A percentile compares a stretch with the other conserved stretches of the same genome.
Conservation (phyloP, 306 rosid genomes). For the Cucurbita pepo region DNA sequence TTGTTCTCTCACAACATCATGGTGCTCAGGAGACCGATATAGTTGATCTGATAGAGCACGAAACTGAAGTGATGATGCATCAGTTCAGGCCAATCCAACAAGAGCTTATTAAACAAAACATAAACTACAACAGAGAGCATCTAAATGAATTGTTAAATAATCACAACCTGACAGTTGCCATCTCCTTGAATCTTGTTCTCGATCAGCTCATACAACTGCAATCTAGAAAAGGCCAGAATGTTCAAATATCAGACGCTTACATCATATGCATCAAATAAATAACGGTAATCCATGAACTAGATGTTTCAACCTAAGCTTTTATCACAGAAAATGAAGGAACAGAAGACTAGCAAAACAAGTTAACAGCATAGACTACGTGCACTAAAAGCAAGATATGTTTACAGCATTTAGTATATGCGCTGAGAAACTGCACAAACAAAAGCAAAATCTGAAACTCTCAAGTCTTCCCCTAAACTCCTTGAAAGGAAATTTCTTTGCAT, state of each 20-base stretch:
- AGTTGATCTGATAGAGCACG: slow-evolving; percentile 94
- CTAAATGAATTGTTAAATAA: neutral
- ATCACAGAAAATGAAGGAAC: neutral
- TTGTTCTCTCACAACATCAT: slow-evolving; percentile 70
- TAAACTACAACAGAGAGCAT: neutral
- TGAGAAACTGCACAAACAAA: neutral
- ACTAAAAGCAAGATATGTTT: neutral
- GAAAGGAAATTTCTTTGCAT: neutral
- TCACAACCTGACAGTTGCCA: slow-evolving; percentile 91
- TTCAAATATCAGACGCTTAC: slow-evolving; percentile 13
- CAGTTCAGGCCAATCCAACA: slow-evolving; percentile 2
- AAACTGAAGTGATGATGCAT: slow-evolving; percentile 42
- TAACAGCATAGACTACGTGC: neutral
- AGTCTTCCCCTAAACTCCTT: neutral
- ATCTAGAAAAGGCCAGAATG: slow-evolving; percentile 26
- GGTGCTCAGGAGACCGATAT: slow-evolving; percentile 71
- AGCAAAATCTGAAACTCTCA: neutral
- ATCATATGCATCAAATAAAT: neutral
- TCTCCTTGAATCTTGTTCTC: slow-evolving; percentile 81
- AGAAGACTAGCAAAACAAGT: neutral
- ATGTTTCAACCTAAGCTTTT: neutral
- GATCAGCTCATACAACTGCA: slow-evolving; percentile 74
- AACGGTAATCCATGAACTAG: neutral
- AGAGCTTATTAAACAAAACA: neutral
- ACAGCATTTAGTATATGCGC: neutral